These are phyloP conservation scores for Cladosporium sp. DNA, from an alignment of 2,329 filamentous ascomycete species.

Conservation along the genomic window DNA sequence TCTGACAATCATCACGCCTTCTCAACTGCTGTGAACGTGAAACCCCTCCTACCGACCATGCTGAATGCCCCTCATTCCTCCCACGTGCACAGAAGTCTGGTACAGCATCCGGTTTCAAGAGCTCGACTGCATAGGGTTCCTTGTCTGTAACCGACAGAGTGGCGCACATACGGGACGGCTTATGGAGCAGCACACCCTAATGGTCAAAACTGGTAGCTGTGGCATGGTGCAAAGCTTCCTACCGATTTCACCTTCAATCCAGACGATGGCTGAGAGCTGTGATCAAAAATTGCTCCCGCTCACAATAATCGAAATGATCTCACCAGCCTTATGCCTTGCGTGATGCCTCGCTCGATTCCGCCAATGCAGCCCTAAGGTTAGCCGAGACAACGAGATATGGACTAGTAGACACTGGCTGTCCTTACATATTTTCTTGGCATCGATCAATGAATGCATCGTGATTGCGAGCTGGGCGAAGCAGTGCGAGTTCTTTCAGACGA, in stretches of 20 bases:
- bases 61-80: background rate
- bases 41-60: background rate
- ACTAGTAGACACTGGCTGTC: conserved; percentile 4
- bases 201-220: background rate
- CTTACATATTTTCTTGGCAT: conserved; percentile 12
- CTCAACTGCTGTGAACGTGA: background rate
- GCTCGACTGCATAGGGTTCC: background rate
- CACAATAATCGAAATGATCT: background rate
- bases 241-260: background rate
- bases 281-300: background rate
- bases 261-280: background rate
- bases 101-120: background rate
- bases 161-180: background rate
- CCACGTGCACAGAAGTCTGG: background rate
- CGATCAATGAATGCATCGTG: conserved; percentile 8
- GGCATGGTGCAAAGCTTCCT: background rate
- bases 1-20: background rate
- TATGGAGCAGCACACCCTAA: background rate
- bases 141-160: background rate
- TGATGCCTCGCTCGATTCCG: background rate
- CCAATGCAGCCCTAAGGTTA: conserved; percentile 12
- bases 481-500: background rate
- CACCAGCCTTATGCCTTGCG: background rate
- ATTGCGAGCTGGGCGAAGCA: background rate
- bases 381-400: background rate